Conservation (phyloP, 2,329 filamentous ascomycete species). For the Phialocephala sp. region DNA sequence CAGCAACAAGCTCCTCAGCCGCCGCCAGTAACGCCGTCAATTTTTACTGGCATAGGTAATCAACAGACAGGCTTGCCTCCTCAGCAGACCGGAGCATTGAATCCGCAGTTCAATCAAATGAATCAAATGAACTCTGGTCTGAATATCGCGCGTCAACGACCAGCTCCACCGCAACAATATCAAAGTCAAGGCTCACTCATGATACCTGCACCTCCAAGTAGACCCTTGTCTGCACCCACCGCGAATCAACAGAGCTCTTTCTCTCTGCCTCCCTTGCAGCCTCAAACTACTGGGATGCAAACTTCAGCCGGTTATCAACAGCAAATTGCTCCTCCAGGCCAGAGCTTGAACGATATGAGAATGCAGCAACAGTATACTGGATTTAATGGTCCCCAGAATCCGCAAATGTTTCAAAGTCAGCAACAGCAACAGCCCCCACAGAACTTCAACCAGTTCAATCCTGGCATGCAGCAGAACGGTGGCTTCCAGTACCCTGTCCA, state of each 20-base stretch:
- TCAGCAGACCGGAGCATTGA: constrained; percentile 32
- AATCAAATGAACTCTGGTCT: constrained; percentile 48
- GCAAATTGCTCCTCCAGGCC: constrained; percentile 73
- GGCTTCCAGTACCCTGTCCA: constrained; percentile 39
- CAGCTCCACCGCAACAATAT: constrained; percentile 69
- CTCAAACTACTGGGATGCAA: constrained; percentile 79
- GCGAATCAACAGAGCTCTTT: constrained; percentile 78
- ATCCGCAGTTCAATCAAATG: constrained; percentile 45
- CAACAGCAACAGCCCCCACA: constrained; percentile 30
- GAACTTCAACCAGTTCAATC: constrained; percentile 43
- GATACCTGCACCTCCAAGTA: constrained; percentile 75
- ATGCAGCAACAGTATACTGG: constrained; percentile 64
- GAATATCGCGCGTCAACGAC: constrained; percentile 67
- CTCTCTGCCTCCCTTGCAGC: constrained; percentile 74
- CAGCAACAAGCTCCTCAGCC: constrained; percentile 47
- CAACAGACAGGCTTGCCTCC: constrained; percentile 53
- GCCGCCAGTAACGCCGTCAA: constrained; percentile 61
- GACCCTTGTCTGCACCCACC: constrained; percentile 87
- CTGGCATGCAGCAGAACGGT: constrained; percentile 34
- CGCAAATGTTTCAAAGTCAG: constrained; percentile 47
- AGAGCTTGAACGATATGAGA: constrained; percentile 76
- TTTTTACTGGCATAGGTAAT: constrained; percentile 58
- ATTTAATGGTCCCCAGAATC: constrained; percentile 51
- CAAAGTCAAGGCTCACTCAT: constrained; percentile 66
- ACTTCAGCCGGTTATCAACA: constrained; percentile 56